Conservation (phyloP, 2,329 filamentous ascomycete species). For the Thermomyces lanuginosus region DNA sequence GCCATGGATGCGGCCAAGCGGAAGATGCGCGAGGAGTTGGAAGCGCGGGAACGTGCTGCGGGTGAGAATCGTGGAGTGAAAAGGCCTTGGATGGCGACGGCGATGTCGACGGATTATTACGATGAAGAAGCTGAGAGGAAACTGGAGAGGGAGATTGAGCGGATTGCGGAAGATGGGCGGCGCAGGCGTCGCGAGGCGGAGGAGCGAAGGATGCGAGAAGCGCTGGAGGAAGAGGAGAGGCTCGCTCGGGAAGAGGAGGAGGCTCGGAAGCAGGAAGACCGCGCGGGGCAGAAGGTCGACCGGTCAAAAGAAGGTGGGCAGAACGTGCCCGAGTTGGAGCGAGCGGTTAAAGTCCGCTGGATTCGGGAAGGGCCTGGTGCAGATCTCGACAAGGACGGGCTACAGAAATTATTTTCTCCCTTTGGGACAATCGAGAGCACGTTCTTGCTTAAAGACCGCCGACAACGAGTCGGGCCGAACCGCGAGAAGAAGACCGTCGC, state of each 20-base stretch:
- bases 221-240: slow-evolving; percentile 27
- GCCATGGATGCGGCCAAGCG: slow-evolving; percentile 57
- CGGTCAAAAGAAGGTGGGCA: slow-evolving; percentile 22
- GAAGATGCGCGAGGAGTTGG: slow-evolving; percentile 72
- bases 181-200: slow-evolving; percentile 35
- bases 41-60: slow-evolving; percentile 48
- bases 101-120: slow-evolving; percentile 6
- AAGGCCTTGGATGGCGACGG: slow-evolving; percentile 19
- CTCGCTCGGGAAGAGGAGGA: slow-evolving; percentile 26
- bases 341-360: slow-evolving; percentile 43
- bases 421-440: slow-evolving; percentile 43
- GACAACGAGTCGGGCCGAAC: slow-evolving; percentile 32
- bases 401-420: slow-evolving; percentile 33
- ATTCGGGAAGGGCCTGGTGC: slow-evolving; percentile 30
- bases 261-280: slow-evolving; percentile 22
- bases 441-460: slow-evolving; percentile 41
- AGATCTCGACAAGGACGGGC: slow-evolving; percentile 31
- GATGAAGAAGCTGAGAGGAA: slow-evolving; percentile 32
- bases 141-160: slow-evolving; percentile 37
- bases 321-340: slow-evolving; percentile 37
- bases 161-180: slow-evolving; percentile 37
- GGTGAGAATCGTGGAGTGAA: slow-evolving; percentile 35
- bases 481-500: slow-evolving; percentile 37
- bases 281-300: slow-evolving; percentile 17
- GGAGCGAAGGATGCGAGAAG: slow-evolving; percentile 29